Percentiles rank a stretch among this genome's conserved stretches.
phyloP scores from a whole-genome alignment of 495 filamentous ascomycete species.

The Lentithecium fluviatile region DNA sequence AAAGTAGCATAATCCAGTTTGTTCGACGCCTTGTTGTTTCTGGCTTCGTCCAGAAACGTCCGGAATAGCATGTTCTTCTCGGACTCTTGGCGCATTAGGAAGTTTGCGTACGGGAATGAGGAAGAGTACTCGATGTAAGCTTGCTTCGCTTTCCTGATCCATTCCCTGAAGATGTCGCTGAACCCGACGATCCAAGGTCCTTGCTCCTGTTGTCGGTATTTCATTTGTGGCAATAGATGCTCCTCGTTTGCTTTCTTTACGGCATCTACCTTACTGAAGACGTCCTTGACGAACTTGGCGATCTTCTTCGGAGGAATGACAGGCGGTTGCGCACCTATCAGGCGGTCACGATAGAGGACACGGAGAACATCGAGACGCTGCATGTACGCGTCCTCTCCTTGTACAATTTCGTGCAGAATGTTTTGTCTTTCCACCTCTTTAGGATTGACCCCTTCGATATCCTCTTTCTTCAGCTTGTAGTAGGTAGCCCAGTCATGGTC shows the following conservation, averaged over 20 bases:
- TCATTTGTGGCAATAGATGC: constrained; percentile 88
- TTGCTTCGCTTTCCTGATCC: constrained; percentile 89
- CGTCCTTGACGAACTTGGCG: constrained; percentile 72
- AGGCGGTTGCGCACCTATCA: constrained; percentile 69
- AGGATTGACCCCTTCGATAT: constrained; percentile 63
- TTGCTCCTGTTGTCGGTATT: constrained; percentile 96
- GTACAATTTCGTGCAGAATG: constrained; percentile 92
- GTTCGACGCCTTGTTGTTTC: constrained; percentile 76
- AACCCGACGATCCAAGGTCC: constrained; percentile 92
- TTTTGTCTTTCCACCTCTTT: constrained; percentile 95
- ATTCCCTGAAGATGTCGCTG: constrained; percentile 97
- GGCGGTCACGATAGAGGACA: constrained; percentile 79
- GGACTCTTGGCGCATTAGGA: constrained; percentile 78
- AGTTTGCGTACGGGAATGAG: constrained; percentile 78
- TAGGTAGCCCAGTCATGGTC: constrained; percentile 87
- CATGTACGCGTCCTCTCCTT: constrained; percentile 88
- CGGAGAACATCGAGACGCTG: constrained; percentile 80
- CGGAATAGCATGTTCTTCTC: constrained; percentile 83
- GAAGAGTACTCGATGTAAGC: constrained; percentile 93
- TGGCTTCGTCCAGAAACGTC: constrained; percentile 76
- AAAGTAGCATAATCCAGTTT: constrained; percentile 92
- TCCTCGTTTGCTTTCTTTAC: constrained; percentile 93
- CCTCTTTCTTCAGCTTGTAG: constrained; percentile 79
- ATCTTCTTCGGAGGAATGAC: constrained; percentile 75
- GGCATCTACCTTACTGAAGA: constrained; percentile 87